Evolutionary conservation across 1,139 yeast genomes (phyloP).

Genomic region (Pneumocystis sp.): DNA sequence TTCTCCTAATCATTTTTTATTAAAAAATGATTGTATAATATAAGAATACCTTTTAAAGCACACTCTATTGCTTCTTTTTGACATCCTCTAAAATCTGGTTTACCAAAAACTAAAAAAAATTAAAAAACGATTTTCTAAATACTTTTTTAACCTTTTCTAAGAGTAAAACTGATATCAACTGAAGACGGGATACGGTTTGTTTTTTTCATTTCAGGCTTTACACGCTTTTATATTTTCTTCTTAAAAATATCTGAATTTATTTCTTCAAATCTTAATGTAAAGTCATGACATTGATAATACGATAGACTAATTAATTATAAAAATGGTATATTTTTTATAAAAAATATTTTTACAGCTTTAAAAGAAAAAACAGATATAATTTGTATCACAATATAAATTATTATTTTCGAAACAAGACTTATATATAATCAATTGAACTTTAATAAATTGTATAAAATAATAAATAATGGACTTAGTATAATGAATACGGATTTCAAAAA

Average conservation of each 20-base stretch:
- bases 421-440: neutral
- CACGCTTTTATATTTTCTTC: neutral
- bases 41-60: slow-evolving; percentile 32
- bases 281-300: neutral
- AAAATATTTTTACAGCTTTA: neutral
- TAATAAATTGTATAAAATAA: too few relatives aligned
- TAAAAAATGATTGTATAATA: too few relatives aligned
- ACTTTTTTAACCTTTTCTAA: slow-evolving; percentile 7
- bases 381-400: too few relatives aligned
- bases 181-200: neutral
- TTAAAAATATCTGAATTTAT: too few relatives aligned
- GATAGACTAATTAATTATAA: neutral
- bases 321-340: too few relatives aligned
- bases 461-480: too few relatives aligned
- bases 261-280: too few relatives aligned
- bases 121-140: neutral
- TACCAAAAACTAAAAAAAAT: slow-evolving; percentile 16
- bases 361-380: too few relatives aligned
- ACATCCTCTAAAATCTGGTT: slow-evolving; percentile 42
- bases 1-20: slow-evolving; percentile 23
- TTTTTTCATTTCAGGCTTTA: neutral
- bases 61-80: slow-evolving; percentile 64
- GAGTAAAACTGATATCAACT: slow-evolving; percentile 13
- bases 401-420: neutral
- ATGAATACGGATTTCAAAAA: too few relatives aligned